Conservation (phyloP, 75 land plant genomes). For the Cunninghamia lanceolata region DNA sequence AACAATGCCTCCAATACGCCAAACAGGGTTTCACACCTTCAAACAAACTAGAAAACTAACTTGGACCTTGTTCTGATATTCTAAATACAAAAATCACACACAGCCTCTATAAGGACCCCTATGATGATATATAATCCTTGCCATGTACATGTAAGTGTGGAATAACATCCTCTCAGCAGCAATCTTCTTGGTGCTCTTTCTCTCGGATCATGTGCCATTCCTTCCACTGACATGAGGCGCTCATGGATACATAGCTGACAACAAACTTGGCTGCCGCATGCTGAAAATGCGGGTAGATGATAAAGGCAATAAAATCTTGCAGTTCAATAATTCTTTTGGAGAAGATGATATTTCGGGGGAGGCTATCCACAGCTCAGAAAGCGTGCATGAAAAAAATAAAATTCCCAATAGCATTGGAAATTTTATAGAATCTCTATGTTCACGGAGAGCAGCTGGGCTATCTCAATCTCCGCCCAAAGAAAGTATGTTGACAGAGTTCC, state of each 20-base stretch:
- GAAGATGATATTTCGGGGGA: neutral
- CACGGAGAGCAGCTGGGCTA: neutral
- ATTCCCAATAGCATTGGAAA: neutral
- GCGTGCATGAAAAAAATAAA: neutral
- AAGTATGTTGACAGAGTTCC: neutral
- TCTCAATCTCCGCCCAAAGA: neutral
- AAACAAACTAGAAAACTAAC: too few species aligned
- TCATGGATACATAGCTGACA: neutral
- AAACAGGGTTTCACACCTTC: too few species aligned
- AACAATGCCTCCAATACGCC: too few species aligned
- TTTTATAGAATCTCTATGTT: neutral
- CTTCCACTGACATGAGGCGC: too few species aligned
- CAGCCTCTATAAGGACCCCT: too few species aligned
- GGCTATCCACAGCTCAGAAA: neutral
- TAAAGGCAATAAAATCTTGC: neutral
- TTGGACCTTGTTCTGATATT: too few species aligned
- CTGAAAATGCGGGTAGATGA: neutral
- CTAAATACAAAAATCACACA: too few species aligned
- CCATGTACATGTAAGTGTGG: too few species aligned
- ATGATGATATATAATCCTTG: too few species aligned
- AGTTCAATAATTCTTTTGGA: neutral
- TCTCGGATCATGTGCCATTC: too few species aligned
- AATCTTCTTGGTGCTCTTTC: too few species aligned
- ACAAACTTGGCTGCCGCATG: neutral
- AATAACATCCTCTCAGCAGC: too few species aligned